A percentile compares a stretch with the other conserved stretches of the same genome.
Conservation (phyloP, 192 early-diverging fungal species). For the Coemansia sp. region DNA sequence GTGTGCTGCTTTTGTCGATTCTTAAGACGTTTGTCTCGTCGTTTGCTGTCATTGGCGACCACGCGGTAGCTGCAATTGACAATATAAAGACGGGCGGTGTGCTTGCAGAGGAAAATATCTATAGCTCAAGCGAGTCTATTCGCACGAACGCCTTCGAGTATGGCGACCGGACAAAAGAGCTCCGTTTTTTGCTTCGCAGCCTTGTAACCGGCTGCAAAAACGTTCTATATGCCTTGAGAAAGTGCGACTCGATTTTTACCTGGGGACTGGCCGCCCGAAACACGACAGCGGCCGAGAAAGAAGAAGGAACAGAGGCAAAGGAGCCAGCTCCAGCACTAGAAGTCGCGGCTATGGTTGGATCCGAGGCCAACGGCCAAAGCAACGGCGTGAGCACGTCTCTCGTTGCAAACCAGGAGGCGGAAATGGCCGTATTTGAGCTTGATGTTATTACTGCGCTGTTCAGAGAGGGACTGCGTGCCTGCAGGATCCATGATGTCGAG, state of each 20-base stretch:
- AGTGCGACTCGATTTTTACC: slow-evolving; percentile 66
- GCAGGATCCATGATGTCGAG: slow-evolving; percentile 51
- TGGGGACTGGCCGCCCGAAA: slow-evolving; percentile 26
- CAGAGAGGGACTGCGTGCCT: slow-evolving; percentile 52
- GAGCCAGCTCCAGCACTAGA: not conserved
- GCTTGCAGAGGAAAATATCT: slow-evolving; percentile 41
- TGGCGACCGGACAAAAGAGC: slow-evolving; percentile 60
- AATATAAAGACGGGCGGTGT: slow-evolving; percentile 27
- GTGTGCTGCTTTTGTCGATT: slow-evolving; percentile 75
- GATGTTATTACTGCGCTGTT: slow-evolving; percentile 43
- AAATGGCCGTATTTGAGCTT: slow-evolving; percentile 52
- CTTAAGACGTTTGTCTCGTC: slow-evolving; percentile 79
- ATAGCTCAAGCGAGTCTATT: slow-evolving; percentile 40
- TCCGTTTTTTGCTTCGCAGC: slow-evolving; percentile 84
- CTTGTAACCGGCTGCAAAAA: slow-evolving; percentile 87
- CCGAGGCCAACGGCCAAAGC: not conserved
- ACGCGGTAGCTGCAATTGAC: slow-evolving; percentile 26
- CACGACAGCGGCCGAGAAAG: slow-evolving; percentile 8
- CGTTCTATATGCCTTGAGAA: slow-evolving; percentile 70
- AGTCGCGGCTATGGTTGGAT: not conserved
- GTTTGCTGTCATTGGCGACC: slow-evolving; percentile 43
- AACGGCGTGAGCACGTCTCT: slow-evolving; percentile 14
- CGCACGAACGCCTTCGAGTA: slow-evolving; percentile 53
- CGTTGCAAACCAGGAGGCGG: slow-evolving; percentile 32
- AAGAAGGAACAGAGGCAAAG: not conserved